Evolutionary conservation across 495 filamentous ascomycete species (phyloP).

Genomic region (Tuber aestivum): DNA sequence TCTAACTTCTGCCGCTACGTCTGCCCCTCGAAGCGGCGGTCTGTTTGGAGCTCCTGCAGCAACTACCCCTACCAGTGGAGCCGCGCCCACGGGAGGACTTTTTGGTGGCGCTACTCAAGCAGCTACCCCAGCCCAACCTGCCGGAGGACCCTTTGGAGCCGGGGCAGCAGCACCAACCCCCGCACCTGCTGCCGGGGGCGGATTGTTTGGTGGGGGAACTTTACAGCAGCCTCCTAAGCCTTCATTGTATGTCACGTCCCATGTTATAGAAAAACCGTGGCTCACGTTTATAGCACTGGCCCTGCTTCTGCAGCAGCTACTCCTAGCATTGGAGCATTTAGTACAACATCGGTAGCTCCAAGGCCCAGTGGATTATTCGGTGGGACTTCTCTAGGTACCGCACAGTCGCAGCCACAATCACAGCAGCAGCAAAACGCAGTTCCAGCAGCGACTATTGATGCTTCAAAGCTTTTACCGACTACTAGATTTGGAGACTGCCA

Average conservation of each 20-base stretch:
- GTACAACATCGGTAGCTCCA: conserved; percentile 19
- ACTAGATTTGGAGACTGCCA: conserved; percentile 86
- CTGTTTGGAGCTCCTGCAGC: conserved; percentile 26
- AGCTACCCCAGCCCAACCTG: conserved; percentile 18
- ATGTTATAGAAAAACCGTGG: background rate
- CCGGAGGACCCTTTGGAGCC: conserved; percentile 33
- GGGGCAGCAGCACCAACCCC: conserved; percentile 5
- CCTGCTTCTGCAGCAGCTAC: conserved; percentile 23
- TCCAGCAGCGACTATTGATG: conserved; percentile 70
- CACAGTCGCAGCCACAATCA: conserved; percentile 50
- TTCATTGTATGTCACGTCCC: conserved; percentile 50
- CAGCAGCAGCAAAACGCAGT: conserved; percentile 50
- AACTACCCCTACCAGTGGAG: conserved; percentile 4
- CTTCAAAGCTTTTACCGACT: conserved; percentile 68
- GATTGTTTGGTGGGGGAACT: conserved; percentile 43
- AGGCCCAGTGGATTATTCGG: conserved; percentile 22
- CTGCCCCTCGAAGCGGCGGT: conserved; percentile 22
- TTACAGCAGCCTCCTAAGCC: conserved; percentile 46
- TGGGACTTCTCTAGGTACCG: conserved; percentile 25
- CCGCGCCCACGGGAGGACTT: conserved; percentile 14
- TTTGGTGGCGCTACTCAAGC: conserved; percentile 20
- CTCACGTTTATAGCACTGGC: conserved; percentile 23
- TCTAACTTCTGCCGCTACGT: conserved; percentile 23
- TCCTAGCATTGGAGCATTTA: conserved; percentile 40
- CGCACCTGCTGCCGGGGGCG: conserved; percentile 21